phyloP scores from a whole-genome alignment of 1,284 basidiomycete genomes.

The Singerocomus rubriflavus region DNA sequence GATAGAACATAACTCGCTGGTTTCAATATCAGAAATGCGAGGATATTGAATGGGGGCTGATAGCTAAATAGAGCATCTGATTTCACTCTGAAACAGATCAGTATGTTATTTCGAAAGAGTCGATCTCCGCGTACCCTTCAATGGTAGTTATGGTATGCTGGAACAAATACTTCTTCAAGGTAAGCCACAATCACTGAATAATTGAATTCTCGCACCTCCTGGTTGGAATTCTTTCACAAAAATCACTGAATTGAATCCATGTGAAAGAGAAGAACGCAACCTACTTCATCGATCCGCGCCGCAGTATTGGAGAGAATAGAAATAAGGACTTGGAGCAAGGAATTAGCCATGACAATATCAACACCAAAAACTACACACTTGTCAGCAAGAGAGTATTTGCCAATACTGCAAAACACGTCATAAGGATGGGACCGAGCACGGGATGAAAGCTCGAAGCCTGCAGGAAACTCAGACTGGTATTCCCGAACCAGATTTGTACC shows the following conservation, averaged over 20 bases:
- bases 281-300: slow-evolving; percentile 71
- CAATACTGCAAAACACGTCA: slow-evolving; percentile 81
- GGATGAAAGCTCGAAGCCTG: slow-evolving; percentile 78
- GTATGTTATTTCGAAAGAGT: not conserved
- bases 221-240: slow-evolving; percentile 64
- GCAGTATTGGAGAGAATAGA: slow-evolving; percentile 87
- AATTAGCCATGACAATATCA: not conserved
- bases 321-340: slow-evolving; percentile 58
- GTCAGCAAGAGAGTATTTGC: slow-evolving; percentile 79
- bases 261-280: slow-evolving; percentile 27
- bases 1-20: slow-evolving; percentile 71
- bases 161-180: slow-evolving; percentile 67
- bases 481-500: slow-evolving; percentile 84
- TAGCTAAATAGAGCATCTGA: slow-evolving; percentile 90
- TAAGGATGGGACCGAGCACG: slow-evolving; percentile 79
- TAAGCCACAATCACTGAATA: slow-evolving; percentile 8
- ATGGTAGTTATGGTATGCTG: slow-evolving; percentile 85
- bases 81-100: slow-evolving; percentile 58
- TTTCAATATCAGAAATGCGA: slow-evolving; percentile 75
- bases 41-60: slow-evolving; percentile 80
- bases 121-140: slow-evolving; percentile 60
- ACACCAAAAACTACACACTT: slow-evolving; percentile 46
- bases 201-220: slow-evolving; percentile 54
- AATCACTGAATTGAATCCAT: slow-evolving; percentile 5
- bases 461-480: slow-evolving; percentile 68